Conservation (phyloP, 140 eudicot genomes). For the Stevia rebaudiana region DNA sequence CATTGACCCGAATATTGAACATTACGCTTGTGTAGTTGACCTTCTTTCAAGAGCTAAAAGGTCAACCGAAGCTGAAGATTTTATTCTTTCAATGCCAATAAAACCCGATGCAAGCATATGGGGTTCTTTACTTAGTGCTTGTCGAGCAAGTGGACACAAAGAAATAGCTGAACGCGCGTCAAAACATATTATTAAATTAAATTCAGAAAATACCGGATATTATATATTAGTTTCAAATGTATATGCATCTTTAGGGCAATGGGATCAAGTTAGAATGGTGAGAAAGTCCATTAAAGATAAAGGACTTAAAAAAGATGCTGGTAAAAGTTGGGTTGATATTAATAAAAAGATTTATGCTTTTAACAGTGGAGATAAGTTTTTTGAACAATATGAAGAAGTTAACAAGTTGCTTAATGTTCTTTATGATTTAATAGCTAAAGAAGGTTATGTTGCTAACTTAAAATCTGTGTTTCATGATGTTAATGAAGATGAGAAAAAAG, state of each 20-base stretch:
- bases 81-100: conserved; percentile 57
- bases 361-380: conserved; percentile 46
- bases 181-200: conserved; percentile 36
- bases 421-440: conserved; percentile 41
- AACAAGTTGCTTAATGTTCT: conserved; percentile 38
- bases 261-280: conserved; percentile 62
- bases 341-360: conserved; percentile 48
- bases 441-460: conserved; percentile 55
- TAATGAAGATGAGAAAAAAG: conserved; percentile 53
- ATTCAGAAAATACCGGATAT: conserved; percentile 54
- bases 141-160: conserved; percentile 41
- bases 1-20: conserved; percentile 54
- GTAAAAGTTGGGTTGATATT: conserved; percentile 71
- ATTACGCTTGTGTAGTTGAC: conserved; percentile 72
- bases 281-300: conserved; percentile 47
- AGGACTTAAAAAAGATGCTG: conserved; percentile 60
- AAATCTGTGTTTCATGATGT: conserved; percentile 52
- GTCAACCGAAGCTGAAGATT: conserved; percentile 58
- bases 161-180: conserved; percentile 57
- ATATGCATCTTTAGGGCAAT: conserved; percentile 58
- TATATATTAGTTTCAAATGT: conserved; percentile 63
- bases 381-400: conserved; percentile 56
- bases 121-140: conserved; percentile 68
- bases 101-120: conserved; percentile 75
- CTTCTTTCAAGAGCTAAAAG: conserved; percentile 55